Evolutionary conservation across 2,329 filamentous ascomycete species (phyloP).

Genomic region (Zymoseptoria ardabiliae): DNA sequence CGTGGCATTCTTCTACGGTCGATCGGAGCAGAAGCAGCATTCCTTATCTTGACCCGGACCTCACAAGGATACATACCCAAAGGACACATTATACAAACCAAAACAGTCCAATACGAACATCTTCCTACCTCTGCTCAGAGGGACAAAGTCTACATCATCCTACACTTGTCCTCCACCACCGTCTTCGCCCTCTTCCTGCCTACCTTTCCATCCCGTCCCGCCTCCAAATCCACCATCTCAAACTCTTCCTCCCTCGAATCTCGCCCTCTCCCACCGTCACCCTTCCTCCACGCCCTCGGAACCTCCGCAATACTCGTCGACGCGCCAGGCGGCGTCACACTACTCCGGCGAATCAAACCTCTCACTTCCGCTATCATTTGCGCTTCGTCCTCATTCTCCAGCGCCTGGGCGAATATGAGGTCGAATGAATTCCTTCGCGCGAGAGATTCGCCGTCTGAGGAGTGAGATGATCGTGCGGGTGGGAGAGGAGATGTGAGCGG

Average conservation of each 20-base stretch:
- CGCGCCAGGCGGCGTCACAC: constrained; percentile 10
- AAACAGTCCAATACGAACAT: not conserved
- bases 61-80: not conserved
- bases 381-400: constrained; percentile 3
- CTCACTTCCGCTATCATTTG: not conserved
- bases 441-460: not conserved
- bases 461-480: not conserved
- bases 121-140: not conserved
- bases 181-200: not conserved
- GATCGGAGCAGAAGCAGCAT: no score
- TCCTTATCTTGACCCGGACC: no score
- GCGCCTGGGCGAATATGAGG: constrained; percentile 5
- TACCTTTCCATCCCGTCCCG: not conserved
- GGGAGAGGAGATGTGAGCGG: not conserved
- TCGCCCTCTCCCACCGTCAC: not conserved
- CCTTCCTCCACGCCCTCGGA: not conserved
- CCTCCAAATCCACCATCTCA: not conserved
- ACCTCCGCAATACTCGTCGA: not conserved
- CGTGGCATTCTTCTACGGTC: no score
- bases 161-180: not conserved
- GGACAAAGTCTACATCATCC: not conserved
- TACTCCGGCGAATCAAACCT: not conserved
- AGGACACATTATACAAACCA: not conserved
- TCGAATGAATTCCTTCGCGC: constrained; percentile 8
- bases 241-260: not conserved